A percentile compares a stretch with the other conserved stretches of the same genome.
phyloP scores from a whole-genome alignment of 129 eudicot species.

The Flaveria sonorensis region DNA sequence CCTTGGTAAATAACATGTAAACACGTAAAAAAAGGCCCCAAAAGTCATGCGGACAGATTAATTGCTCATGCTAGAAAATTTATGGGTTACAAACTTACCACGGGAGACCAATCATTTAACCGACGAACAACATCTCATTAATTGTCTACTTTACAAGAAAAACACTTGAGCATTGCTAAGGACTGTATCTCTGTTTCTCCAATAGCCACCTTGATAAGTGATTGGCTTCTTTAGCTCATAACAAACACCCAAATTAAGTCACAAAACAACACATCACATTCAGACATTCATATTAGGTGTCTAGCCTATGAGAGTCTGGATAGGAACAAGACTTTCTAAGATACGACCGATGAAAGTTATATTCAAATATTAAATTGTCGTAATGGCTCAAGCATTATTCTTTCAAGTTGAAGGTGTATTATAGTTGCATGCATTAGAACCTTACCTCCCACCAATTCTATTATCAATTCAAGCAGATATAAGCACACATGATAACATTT shows the following conservation, averaged over 20 bases:
- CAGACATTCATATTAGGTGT: background rate
- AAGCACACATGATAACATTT: background rate
- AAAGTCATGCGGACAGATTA: constrained; percentile 6
- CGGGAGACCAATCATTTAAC: constrained; percentile 27
- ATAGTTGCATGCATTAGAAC: background rate
- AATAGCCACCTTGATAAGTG: too few relatives aligned
- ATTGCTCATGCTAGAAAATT: constrained; percentile 1
- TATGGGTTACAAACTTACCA: constrained; percentile 9
- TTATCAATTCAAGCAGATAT: background rate
- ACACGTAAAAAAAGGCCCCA: background rate
- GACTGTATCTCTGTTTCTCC: background rate
- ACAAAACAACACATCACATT: background rate
- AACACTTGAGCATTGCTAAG: background rate
- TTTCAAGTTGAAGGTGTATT: background rate
- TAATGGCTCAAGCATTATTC: background rate
- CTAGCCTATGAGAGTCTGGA: background rate
- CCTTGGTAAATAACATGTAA: background rate
- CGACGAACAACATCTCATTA: background rate
- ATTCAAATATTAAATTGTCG: background rate
- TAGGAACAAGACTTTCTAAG: background rate
- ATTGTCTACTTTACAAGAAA: background rate
- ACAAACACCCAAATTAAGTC: background rate
- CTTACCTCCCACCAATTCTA: background rate
- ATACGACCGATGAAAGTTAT: background rate
- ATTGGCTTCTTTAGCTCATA: background rate